Conservation (phyloP, 2,329 filamentous ascomycete genomes). For the Aspergillus glaucus region DNA sequence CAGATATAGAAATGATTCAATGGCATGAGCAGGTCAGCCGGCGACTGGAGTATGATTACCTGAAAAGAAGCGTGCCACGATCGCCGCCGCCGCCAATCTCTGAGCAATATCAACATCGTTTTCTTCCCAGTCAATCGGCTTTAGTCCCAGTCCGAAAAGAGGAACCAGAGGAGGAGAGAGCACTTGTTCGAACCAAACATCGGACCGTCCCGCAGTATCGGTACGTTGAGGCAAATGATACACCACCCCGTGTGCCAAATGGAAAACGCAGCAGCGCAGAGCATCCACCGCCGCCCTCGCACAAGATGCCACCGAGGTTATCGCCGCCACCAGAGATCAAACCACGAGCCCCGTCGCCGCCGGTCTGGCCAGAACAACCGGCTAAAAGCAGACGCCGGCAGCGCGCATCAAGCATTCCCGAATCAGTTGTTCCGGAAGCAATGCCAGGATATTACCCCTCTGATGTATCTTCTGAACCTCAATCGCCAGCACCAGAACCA, state of each 20-base stretch:
- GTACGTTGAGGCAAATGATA: slow-evolving; percentile 14
- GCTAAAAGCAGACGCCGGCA: slow-evolving; percentile 18
- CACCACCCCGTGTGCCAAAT: slow-evolving; percentile 16
- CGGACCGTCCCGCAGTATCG: slow-evolving; percentile 12
- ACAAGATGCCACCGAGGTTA: not conserved
- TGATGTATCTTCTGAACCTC: slow-evolving; percentile 25
- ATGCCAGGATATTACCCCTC: slow-evolving; percentile 17
- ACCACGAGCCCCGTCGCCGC: slow-evolving; percentile 23
- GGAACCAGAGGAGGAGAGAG: slow-evolving; percentile 20
- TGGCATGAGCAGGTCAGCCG: slow-evolving; percentile 80
- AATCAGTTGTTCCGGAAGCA: slow-evolving; percentile 14
- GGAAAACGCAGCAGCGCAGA: slow-evolving; percentile 15
- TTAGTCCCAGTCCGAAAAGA: slow-evolving; percentile 20
- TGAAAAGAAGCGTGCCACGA: slow-evolving; percentile 33
- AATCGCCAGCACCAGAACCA: slow-evolving; percentile 1
- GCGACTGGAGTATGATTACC: slow-evolving; percentile 58
- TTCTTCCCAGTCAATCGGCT: slow-evolving; percentile 15
- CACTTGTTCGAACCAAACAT: slow-evolving; percentile 11
- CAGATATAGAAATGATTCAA: slow-evolving; percentile 72
- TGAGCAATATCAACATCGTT: slow-evolving; percentile 9
- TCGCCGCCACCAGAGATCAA: not conserved
- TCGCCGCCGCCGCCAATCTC: slow-evolving; percentile 28
- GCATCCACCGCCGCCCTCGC: slow-evolving; percentile 1
- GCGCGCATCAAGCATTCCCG: slow-evolving; percentile 10
- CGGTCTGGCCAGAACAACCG: slow-evolving; percentile 13